Conservation (phyloP, 495 filamentous ascomycete genomes). For the Penicillium daleae region DNA sequence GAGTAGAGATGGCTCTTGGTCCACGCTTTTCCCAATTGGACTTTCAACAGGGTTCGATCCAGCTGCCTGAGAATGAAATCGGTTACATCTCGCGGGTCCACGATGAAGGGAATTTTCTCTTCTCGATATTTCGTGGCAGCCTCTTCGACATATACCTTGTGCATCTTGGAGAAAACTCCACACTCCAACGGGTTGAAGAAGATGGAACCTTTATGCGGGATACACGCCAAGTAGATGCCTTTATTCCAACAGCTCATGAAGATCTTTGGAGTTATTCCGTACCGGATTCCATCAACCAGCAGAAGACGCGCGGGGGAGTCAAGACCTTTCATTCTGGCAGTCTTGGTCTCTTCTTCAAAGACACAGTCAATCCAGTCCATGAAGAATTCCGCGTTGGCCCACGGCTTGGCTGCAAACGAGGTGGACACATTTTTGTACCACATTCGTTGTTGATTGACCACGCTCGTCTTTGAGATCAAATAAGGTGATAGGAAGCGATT, state of each 20-base stretch:
- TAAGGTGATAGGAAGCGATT: neutral
- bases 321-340: neutral
- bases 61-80: neutral
- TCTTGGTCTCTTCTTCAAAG: neutral
- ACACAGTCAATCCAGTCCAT: neutral
- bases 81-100: neutral
- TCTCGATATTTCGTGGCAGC: neutral
- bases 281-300: neutral
- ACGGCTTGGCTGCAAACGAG: neutral
- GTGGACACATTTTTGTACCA: neutral
- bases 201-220: neutral
- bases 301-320: neutral
- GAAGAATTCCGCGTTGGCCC: neutral
- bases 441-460: neutral
- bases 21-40: neutral
- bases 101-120: neutral
- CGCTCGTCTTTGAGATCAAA: neutral
- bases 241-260: constrained; percentile 1
- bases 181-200: constrained; percentile 6
- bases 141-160: neutral
- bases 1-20: neutral
- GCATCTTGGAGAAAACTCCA: neutral
- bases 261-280: neutral
- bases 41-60: neutral
- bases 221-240: neutral